Percentiles rank a stretch among this genome's conserved stretches.
Evolutionary conservation across 2,329 filamentous ascomycete genomes (phyloP).

Genomic region (Didymella arachidicola): DNA sequence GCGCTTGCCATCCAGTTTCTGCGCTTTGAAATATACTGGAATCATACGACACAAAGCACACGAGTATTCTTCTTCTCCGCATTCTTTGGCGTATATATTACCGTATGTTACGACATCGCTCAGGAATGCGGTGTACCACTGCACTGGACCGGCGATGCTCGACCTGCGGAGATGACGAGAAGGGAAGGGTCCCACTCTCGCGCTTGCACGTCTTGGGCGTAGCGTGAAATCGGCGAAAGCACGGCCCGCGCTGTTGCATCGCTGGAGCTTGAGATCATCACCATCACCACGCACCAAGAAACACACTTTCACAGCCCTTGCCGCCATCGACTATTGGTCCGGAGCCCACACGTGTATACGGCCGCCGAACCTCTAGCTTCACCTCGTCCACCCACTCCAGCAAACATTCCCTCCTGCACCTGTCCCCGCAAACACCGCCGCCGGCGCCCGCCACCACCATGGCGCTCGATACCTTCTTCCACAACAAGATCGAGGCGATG

Average conservation of each 20-base stretch:
- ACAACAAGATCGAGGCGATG: slow-evolving; percentile 99
- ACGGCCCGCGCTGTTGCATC: slow-evolving; percentile 3
- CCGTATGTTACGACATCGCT: slow-evolving; percentile 10
- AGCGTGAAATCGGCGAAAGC: slow-evolving; percentile 4
- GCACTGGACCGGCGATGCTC: neutral
- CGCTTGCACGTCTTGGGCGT: neutral
- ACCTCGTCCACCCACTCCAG: neutral
- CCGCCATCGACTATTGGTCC: slow-evolving; percentile 1
- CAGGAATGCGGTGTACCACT: slow-evolving; percentile 14
- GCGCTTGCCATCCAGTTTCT: neutral
- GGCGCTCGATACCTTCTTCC: slow-evolving; percentile 99
- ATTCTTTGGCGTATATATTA: slow-evolving; percentile 2
- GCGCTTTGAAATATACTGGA: neutral
- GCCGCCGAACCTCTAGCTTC: slow-evolving; percentile 2
- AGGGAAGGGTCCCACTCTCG: neutral
- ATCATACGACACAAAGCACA: neutral
- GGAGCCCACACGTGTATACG: neutral
- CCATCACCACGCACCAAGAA: slow-evolving; percentile 10
- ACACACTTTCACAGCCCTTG: neutral
- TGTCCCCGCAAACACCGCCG: slow-evolving; percentile 19
- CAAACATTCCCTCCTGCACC: neutral
- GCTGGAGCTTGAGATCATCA: slow-evolving; percentile 15
- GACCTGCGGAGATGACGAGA: slow-evolving; percentile 9
- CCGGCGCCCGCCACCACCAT: slow-evolving; percentile 66
- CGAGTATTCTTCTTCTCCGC: slow-evolving; percentile 7